A percentile compares a stretch with the other conserved stretches of the same genome.
phyloP scores from a whole-genome alignment of 108 stramenopile genomes.

The Parmales sp. region DNA sequence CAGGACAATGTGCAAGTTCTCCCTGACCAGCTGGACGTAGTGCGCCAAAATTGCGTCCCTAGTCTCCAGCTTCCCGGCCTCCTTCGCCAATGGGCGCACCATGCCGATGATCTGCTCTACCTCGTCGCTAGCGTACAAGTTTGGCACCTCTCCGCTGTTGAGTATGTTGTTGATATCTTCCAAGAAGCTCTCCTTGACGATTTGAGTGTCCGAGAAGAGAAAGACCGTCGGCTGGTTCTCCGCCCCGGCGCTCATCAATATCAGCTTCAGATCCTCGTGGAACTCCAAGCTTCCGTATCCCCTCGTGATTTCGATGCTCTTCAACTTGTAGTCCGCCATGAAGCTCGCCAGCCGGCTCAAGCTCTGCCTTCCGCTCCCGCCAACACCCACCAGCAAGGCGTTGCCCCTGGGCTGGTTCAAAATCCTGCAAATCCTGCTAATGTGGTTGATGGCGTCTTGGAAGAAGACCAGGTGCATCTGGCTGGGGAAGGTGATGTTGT shows the following conservation, averaged over 20 bases:
- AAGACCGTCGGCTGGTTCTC: slow-evolving; percentile 39
- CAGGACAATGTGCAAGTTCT: slow-evolving; percentile 52
- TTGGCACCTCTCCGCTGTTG: slow-evolving; percentile 58
- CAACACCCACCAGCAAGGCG: slow-evolving; percentile 52
- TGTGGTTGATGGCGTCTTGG: slow-evolving; percentile 50
- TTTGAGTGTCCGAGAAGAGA: slow-evolving; percentile 52
- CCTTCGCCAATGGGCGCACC: slow-evolving; percentile 21
- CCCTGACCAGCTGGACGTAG: slow-evolving; percentile 40
- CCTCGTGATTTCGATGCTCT: slow-evolving; percentile 48
- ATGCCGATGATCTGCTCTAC: slow-evolving; percentile 25
- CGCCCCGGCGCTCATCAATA: slow-evolving; percentile 39
- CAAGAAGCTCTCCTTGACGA: slow-evolving; percentile 45
- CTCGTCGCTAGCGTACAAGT: slow-evolving; percentile 44
- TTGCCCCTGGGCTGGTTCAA: slow-evolving; percentile 50
- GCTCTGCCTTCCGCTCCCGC: slow-evolving; percentile 48
- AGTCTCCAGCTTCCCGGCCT: slow-evolving; percentile 17
- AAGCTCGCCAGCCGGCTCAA: slow-evolving; percentile 39
- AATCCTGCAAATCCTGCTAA: slow-evolving; percentile 40
- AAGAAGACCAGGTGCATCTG: slow-evolving; percentile 51
- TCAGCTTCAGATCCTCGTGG: slow-evolving; percentile 43
- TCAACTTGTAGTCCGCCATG: slow-evolving; percentile 43
- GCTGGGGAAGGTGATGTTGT: slow-evolving; percentile 39
- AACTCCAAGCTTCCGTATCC: slow-evolving; percentile 44
- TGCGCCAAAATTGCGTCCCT: slow-evolving; percentile 34
- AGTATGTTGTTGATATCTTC: slow-evolving; percentile 60